These are phyloP conservation scores for Pyrenophora graminea DNA, from an alignment of 2,329 filamentous ascomycete species.

Conservation along the genomic window DNA sequence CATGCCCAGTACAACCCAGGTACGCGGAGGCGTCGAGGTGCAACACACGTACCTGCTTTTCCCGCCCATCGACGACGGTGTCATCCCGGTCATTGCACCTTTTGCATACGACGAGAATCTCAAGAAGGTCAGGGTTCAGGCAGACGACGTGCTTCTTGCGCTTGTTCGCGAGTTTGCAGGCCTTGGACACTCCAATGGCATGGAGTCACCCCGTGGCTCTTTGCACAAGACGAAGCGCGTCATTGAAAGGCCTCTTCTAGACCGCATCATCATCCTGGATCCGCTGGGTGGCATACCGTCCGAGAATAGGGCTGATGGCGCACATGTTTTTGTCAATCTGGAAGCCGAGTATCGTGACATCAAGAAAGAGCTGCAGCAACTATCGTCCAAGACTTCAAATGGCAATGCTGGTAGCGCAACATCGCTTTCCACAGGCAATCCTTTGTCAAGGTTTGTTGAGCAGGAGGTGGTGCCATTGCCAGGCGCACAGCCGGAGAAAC, in stretches of 20 bases:
- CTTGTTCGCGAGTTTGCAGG: conserved; percentile 77
- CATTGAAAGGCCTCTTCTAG: conserved; percentile 58
- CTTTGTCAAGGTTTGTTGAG: conserved; percentile 51
- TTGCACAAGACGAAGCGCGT: conserved; percentile 25
- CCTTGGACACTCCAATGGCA: conserved; percentile 45
- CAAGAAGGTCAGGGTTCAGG: conserved; percentile 52
- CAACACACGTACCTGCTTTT: conserved; percentile 60
- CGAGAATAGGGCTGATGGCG: conserved; percentile 60
- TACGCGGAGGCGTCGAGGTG: conserved; percentile 46
- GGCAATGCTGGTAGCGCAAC: conserved; percentile 11
- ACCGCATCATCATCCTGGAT: conserved; percentile 88
- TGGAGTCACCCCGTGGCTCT: conserved; percentile 11
- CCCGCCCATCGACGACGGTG: conserved; percentile 67
- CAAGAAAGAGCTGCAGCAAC: conserved; percentile 60
- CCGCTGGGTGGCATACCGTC: conserved; percentile 82
- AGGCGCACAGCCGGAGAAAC: conserved; percentile 22
- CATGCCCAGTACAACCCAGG: conserved; percentile 39
- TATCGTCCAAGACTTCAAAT: conserved; percentile 16
- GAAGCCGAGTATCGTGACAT: conserved; percentile 83
- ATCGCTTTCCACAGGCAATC: conserved; percentile 45
- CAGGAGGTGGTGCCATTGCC: conserved; percentile 25
- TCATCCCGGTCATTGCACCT: conserved; percentile 71
- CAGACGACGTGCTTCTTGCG: conserved; percentile 72
- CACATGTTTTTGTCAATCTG: conserved; percentile 88
- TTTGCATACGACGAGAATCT: conserved; percentile 61